Evolutionary conservation across 306 rosid species (phyloP), one percentile per base, ranked within the genome.

Genomic region (Vigna nakashimae): DNA sequence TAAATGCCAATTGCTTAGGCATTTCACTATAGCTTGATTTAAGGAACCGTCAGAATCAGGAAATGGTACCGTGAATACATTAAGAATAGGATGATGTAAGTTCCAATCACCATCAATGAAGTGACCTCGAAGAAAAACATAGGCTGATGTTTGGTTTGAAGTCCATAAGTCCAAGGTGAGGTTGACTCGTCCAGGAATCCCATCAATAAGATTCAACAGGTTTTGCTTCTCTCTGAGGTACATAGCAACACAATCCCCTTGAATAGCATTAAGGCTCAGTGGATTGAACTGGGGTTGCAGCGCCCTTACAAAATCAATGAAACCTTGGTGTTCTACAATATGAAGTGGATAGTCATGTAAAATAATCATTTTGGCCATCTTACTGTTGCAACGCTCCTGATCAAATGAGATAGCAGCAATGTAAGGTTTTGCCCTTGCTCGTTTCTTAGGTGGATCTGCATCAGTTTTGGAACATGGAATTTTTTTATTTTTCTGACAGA

Each of bases 341-440:
- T 95, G 88, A 89, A 92, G 98, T 42, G 98, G 97, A 84, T 95
- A 92, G 49, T 88, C 98, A 28, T 91, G 97, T 84, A 88, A 78
- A 71, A 95, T 85, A 60, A 95, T 87, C 99, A 95, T 89, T 80
- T 82, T 84, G 28, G 94, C 96, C 60, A 95, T 90, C 71, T 86
- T 96, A 67, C 80, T 75, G 46, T 85, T 87, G 84, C 96, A 87
- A 70, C 72, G 78, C 70, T 87, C 81, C 85, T 91, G 98, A 79
- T 92, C 89, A 83, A 91, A 91, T 59, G 90, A 69, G 51, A 83
- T 64, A 30, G 82, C 74, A 56, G 86, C 81, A 73, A 55, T 10
- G 16, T 80, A 64, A 82, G 88, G 75, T 58, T 82, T 76, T 48
- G 81, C 82, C 82, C 82, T 74, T 15, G 82, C 78, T 82, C 82